Evolutionary conservation across 805 yeast genomes (phyloP).

Genomic region (Kodamaea leandrae): DNA sequence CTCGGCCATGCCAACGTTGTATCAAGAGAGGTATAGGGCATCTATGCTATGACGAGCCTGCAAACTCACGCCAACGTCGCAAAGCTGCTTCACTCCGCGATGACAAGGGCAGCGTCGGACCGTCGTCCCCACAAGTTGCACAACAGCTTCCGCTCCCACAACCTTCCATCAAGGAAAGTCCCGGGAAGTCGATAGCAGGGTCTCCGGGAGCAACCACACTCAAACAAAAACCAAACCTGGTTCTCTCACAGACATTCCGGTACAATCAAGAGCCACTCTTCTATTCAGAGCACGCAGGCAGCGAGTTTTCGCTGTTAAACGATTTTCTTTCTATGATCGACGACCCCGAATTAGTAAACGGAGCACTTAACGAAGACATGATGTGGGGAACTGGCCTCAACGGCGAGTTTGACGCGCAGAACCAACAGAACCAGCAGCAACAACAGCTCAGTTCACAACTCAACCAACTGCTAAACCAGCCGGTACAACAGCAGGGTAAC

Average conservation of each 20-base stretch:
- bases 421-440: constrained; percentile 3
- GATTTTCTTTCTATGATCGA: constrained; percentile 89
- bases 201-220: background rate
- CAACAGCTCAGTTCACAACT: constrained; percentile 3
- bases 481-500: constrained; percentile 4
- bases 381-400: constrained; percentile 5
- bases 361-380: constrained; percentile 30
- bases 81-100: constrained; percentile 29
- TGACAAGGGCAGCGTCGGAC: background rate
- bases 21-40: constrained; percentile 85
- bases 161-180: constrained; percentile 3
- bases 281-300: constrained; percentile 87
- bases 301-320: constrained; percentile 85
- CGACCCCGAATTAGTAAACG: constrained; percentile 68
- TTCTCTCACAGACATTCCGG: constrained; percentile 40
- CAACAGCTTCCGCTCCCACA: constrained; percentile 10
- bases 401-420: constrained; percentile 1
- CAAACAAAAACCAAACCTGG: constrained; percentile 17
- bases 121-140: constrained; percentile 5
- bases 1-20: constrained; percentile 77
- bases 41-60: constrained; percentile 74
- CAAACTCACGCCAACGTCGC: constrained; percentile 40
- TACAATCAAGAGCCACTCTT: constrained; percentile 72
- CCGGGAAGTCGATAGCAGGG: background rate
- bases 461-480: constrained; percentile 10